Percentiles rank a stretch among this genome's conserved stretches.
phyloP scores from a whole-genome alignment of 164 flowering plant species.

The Chloranthus sessilifolius region DNA sequence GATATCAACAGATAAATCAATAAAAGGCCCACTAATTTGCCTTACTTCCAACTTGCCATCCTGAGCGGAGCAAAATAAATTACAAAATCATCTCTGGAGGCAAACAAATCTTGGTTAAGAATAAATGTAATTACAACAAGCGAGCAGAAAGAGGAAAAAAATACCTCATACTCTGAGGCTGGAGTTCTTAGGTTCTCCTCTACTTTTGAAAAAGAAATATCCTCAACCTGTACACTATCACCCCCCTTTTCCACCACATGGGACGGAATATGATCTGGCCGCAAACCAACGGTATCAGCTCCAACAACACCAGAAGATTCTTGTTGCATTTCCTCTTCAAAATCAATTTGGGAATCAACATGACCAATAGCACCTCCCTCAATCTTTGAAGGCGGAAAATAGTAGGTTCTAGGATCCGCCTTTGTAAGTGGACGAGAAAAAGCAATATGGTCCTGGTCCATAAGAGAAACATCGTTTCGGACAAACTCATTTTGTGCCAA shows the following conservation, averaged over 20 bases:
- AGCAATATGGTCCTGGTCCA: slow-evolving; percentile 70
- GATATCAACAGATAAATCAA: slow-evolving; percentile 56
- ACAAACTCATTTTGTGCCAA: slow-evolving; percentile 58
- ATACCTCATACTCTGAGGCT: slow-evolving; percentile 73
- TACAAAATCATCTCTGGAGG: slow-evolving; percentile 20
- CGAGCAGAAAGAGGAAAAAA: slow-evolving; percentile 1
- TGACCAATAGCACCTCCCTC: slow-evolving; percentile 27
- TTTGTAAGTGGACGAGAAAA: slow-evolving; percentile 38
- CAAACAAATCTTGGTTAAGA: slow-evolving; percentile 1
- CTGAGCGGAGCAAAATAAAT: slow-evolving; percentile 30
- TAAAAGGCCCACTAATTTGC: slow-evolving; percentile 40
- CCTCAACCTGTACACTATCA: slow-evolving; percentile 50
- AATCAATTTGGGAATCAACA: slow-evolving; percentile 25
- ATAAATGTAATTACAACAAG: background rate
- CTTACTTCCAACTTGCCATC: slow-evolving; percentile 43
- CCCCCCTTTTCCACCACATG: slow-evolving; percentile 24
- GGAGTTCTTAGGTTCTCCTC: slow-evolving; percentile 31
- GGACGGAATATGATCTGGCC: slow-evolving; percentile 24
- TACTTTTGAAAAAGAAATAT: slow-evolving; percentile 21
- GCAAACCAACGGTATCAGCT: slow-evolving; percentile 9
- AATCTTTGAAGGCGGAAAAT: slow-evolving; percentile 24
- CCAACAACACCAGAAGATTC: slow-evolving; percentile 19
- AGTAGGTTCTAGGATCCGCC: slow-evolving; percentile 31
- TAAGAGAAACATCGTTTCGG: slow-evolving; percentile 66
- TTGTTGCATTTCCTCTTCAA: slow-evolving; percentile 25